Conservation (phyloP, 176 grass and related monocot genomes). For the Carex cristatella region DNA sequence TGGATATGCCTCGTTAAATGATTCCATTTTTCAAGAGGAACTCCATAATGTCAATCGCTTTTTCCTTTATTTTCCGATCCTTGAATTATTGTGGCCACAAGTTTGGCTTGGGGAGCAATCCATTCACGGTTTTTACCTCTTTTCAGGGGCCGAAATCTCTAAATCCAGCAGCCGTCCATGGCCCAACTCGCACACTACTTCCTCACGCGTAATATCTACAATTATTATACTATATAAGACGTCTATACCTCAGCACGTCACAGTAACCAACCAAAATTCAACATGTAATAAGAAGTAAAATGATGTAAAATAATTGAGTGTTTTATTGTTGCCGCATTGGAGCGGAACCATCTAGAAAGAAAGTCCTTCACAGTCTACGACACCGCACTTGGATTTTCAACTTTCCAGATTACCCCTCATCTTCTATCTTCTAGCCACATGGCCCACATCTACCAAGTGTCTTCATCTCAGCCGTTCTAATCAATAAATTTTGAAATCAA, state of each 20-base stretch:
- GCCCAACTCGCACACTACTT: neutral
- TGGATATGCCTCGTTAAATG: neutral
- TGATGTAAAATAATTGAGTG: neutral
- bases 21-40: neutral
- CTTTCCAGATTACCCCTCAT: neutral
- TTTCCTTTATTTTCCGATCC: neutral
- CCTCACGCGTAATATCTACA: neutral
- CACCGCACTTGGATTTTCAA: neutral
- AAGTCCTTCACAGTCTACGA: neutral
- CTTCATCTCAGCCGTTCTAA: neutral
- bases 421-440: neutral
- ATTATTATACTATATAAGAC: neutral
- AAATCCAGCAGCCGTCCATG: constrained; percentile 10
- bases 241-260: neutral
- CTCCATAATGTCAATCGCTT: constrained; percentile 3
- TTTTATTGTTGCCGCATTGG: too few relatives aligned
- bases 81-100: neutral
- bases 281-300: neutral
- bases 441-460: neutral
- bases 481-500: neutral
- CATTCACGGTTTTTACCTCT: neutral
- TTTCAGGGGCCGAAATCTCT: neutral
- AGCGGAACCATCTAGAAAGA: constrained; percentile 25
- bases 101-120: constrained; percentile 29
- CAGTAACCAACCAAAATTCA: neutral